A percentile compares a stretch with the other conserved stretches of the same genome.
phyloP scores from a whole-genome alignment of 176 grass and related monocot species.

The Triticum turgidum region DNA sequence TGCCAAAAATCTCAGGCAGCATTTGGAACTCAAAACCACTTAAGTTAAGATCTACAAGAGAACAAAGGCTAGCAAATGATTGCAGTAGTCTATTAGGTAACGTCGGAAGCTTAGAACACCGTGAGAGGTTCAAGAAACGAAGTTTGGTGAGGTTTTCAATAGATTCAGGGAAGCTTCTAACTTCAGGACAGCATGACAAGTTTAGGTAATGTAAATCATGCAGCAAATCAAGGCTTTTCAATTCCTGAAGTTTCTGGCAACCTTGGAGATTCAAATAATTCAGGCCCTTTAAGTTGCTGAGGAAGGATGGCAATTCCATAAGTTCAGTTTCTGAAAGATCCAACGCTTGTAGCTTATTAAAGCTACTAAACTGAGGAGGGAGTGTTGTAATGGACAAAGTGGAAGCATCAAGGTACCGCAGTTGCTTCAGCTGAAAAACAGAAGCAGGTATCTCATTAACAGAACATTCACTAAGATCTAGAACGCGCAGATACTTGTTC shows the following conservation, averaged over 20 bases:
- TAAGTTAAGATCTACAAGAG: constrained; percentile 45
- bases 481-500: constrained; percentile 46
- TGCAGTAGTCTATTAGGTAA: constrained; percentile 38
- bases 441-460: constrained; percentile 38
- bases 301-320: constrained; percentile 34
- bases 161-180: constrained; percentile 38
- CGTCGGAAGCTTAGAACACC: constrained; percentile 31
- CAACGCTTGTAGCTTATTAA: constrained; percentile 50
- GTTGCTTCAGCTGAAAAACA: constrained; percentile 51
- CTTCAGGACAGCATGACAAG: constrained; percentile 40
- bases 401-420: constrained; percentile 60
- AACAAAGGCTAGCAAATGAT: constrained; percentile 48
- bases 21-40: constrained; percentile 39
- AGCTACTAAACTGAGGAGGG: constrained; percentile 31
- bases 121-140: constrained; percentile 29
- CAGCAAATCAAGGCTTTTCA: constrained; percentile 37
- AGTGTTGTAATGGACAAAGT: constrained; percentile 37
- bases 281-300: constrained; percentile 40
- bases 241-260: constrained; percentile 44
- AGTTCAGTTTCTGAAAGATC: constrained; percentile 56
- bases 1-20: constrained; percentile 43
- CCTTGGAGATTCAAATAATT: constrained; percentile 62
- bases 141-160: constrained; percentile 40
- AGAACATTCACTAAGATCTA: constrained; percentile 48
- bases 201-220: constrained; percentile 41